Conservation (phyloP, 345 rosid genomes). For the Limnanthes douglasii region DNA sequence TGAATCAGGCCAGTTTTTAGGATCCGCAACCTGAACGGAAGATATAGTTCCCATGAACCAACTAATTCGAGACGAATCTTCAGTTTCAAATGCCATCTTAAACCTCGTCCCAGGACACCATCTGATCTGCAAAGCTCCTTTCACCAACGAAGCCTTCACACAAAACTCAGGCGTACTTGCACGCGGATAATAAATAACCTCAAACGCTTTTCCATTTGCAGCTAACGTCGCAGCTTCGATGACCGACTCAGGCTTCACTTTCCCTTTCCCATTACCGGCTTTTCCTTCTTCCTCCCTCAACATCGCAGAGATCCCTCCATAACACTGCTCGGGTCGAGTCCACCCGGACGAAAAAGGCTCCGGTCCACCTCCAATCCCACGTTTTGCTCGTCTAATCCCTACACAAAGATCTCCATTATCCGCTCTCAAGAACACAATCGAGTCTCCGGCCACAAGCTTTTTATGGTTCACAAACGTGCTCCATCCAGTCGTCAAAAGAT, state of each 20-base stretch:
- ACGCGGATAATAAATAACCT: conserved; percentile 67
- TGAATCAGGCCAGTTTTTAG: conserved; percentile 74
- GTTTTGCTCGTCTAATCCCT: conserved; percentile 73
- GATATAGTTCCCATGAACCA: conserved; percentile 97
- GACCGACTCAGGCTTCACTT: conserved; percentile 43
- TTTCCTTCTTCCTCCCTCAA: conserved; percentile 18
- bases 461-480: conserved; percentile 89
- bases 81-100: conserved; percentile 94
- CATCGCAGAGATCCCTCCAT: conserved; percentile 4
- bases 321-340: conserved; percentile 35
- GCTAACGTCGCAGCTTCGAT: conserved; percentile 66
- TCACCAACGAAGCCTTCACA: conserved; percentile 44
- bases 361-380: conserved; percentile 25
- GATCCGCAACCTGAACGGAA: conserved; percentile 74
- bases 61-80: conserved; percentile 85
- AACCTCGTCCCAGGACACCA: conserved; percentile 95
- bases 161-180: conserved; percentile 79
- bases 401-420: conserved; percentile 73
- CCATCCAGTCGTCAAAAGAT: conserved; percentile 92
- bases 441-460: conserved; percentile 87
- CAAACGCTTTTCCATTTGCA: conserved; percentile 52
- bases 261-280: conserved; percentile 21
- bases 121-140: conserved; percentile 53
- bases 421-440: conserved; percentile 76
- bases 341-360: conserved; percentile 42